Evolutionary conservation across 345 rosid species (phyloP), one percentile per base, ranked within the genome.

Genomic region (Pugionium dolabratum): DNA sequence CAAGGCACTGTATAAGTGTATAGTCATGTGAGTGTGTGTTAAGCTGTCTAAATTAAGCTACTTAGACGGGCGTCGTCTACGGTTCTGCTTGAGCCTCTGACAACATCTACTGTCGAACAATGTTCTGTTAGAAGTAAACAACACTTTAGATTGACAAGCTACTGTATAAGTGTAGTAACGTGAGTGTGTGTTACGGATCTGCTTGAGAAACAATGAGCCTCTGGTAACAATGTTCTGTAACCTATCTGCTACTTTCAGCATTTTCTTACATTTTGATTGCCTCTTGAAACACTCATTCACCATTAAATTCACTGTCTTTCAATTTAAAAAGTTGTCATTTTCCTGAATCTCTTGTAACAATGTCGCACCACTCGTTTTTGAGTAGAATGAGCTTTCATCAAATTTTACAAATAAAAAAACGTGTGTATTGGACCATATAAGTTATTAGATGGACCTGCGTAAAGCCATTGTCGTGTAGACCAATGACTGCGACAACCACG

Each of bases 401-500:
- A 44, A 35, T 31, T 11, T 37, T 4, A 9, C 34, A n/a, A 8
- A 8, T 27, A 26, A 27, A 25, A 9, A 50, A 40, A 30, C 6
- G 44, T 30, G 36, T 40, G 30, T 1, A 43, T 11, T 34, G 67
- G 40, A 18, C 18, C 18, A 18, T 18, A 18, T 18, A 18, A 18
- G 18, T 18, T 18, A 18, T 18, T 18, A 18, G 18, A 18, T 18
- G 18, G 18, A 18, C 18, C 18, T 18, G 18, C 18, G 18, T 18
- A 18, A 18, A 18, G 59, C 59, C 37, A 59, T 26, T 51, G 36
- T 42, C n/a, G 28, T 41, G 53, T 50, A 59, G 66, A 50, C 45
- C 36, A 50, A 41, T 50, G 74, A 52, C 46, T 34, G 5, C 31
- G 67, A 69, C 53, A 10, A 51, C 32, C 27, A 69, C 74, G 67